phyloP scores from a whole-genome alignment of 176 grass and related monocot genomes.

The Bonia amplexicaulis region DNA sequence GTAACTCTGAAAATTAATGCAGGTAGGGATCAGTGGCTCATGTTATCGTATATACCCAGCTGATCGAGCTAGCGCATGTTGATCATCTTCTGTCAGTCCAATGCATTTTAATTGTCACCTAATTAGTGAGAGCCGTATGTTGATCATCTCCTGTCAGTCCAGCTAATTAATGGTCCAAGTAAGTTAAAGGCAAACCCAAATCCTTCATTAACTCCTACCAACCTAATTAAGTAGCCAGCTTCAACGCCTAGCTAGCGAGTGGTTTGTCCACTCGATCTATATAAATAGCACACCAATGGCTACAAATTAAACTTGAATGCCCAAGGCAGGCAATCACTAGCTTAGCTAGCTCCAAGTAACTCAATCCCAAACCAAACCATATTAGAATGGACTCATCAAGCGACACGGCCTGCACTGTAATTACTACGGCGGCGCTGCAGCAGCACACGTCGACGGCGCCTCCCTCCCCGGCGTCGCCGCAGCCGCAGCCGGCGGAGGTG shows the following conservation, averaged over 20 bases:
- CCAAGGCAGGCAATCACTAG: background rate
- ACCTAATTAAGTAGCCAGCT: background rate
- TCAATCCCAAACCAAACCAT: background rate
- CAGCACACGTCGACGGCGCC: background rate
- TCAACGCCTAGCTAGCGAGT: background rate
- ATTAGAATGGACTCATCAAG: slow-evolving; percentile 44
- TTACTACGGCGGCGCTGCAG: slow-evolving; percentile 12
- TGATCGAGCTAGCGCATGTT: no score
- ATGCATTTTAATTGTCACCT: no score
- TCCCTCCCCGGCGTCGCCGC: slow-evolving; percentile 32
- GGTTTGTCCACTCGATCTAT: background rate
- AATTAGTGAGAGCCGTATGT: no score
- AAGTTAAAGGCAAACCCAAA: background rate
- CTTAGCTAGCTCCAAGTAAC: background rate
- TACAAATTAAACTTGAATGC: slow-evolving; percentile 2
- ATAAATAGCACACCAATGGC: slow-evolving; percentile 7
- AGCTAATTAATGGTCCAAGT: background rate
- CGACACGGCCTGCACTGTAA: background rate
- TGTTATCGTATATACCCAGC: no score
- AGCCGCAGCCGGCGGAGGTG: background rate
- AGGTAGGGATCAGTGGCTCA: no score
- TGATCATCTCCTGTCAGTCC: background rate
- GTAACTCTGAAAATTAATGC: no score
- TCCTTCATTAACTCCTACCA: background rate
- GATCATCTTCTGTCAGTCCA: no score